Conservation (phyloP, 768 basidiomycete genomes). For the Suillus subaureus region DNA sequence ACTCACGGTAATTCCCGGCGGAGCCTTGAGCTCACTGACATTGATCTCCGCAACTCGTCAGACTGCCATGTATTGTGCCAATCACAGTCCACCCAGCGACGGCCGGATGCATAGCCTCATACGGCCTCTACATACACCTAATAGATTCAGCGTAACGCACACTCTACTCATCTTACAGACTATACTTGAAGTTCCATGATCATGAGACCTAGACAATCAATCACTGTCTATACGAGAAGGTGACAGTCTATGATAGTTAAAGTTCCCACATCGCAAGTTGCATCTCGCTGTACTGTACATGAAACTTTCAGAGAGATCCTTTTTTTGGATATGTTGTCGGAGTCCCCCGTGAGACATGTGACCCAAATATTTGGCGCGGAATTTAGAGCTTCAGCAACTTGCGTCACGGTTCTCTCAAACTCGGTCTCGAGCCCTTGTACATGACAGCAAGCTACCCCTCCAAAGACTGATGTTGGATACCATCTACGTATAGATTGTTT, state of each 20-base stretch:
- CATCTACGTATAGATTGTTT: background rate
- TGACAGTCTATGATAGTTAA: background rate
- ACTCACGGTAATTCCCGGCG: background rate
- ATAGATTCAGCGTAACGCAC: background rate
- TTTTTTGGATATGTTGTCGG: slow-evolving; percentile 8
- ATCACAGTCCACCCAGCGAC: background rate
- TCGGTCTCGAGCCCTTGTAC: background rate
- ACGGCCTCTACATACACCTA: background rate
- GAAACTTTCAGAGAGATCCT: background rate
- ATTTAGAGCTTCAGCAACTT: background rate
- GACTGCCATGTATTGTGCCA: background rate
- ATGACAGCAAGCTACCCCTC: background rate
- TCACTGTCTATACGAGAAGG: background rate
- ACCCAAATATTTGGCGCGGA: background rate
- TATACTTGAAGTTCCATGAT: background rate
- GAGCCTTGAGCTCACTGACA: background rate
- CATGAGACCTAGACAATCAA: background rate
- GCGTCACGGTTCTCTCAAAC: background rate
- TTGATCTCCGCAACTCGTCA: background rate
- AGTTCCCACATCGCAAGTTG: background rate
- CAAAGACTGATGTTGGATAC: background rate
- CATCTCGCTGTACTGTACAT: background rate
- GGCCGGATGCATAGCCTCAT: background rate
- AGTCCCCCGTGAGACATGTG: background rate
- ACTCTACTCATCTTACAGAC: background rate